Evolutionary conservation across 306 rosid species (phyloP).

Genomic region (Casuarina equisetifolia): DNA sequence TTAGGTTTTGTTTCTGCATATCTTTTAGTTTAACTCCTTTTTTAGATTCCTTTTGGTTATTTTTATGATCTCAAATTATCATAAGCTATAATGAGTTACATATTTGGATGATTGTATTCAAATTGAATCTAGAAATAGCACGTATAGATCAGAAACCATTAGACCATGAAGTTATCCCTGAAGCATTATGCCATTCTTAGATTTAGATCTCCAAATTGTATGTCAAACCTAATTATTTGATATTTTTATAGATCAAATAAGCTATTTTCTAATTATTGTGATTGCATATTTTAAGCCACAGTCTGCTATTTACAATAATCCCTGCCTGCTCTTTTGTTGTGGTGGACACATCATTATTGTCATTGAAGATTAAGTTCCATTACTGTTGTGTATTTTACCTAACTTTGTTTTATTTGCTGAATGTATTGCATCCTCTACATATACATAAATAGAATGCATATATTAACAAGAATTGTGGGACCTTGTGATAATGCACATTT

Average conservation of each 20-base stretch:
- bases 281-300: too few relatives aligned
- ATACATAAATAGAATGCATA: too few relatives aligned
- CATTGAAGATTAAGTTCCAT: not conserved
- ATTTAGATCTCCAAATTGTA: not conserved
- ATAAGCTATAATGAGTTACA: constrained; percentile 16
- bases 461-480: not conserved
- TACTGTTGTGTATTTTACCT: not conserved
- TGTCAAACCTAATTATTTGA: not conserved
- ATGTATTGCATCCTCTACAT: not conserved
- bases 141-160: not conserved
- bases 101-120: not conserved
- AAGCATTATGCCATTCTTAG: not conserved
- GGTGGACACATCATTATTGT: not conserved
- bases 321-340: not conserved
- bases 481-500: not conserved
- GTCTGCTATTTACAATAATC: not conserved
- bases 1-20: too few relatives aligned
- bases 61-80: not conserved
- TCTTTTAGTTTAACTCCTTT: not conserved
- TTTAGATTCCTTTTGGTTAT: not conserved
- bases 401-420: not conserved
- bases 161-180: not conserved
- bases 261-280: too few relatives aligned
- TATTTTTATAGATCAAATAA: not conserved
- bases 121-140: not conserved